Evolutionary conservation across 192 early-diverging fungal species (phyloP).

Genomic region (Coemansia sp.): DNA sequence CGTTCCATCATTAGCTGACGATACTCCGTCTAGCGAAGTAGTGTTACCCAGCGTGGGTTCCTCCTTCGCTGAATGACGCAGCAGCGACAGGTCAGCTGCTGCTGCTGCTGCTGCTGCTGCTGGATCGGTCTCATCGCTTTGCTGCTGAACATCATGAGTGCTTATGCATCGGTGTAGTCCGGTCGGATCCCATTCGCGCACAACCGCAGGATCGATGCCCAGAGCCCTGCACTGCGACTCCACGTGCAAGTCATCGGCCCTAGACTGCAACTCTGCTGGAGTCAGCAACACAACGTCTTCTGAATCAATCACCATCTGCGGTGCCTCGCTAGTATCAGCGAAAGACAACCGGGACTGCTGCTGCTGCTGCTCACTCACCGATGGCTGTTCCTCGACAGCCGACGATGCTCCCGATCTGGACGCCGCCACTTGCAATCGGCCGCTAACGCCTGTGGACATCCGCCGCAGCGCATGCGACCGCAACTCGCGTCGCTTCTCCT

Average conservation of each 20-base stretch:
- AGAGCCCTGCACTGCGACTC: slow-evolving; percentile 19
- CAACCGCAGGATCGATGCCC: slow-evolving; percentile 33
- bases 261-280: slow-evolving; percentile 13
- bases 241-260: slow-evolving; percentile 29
- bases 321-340: too few relatives aligned
- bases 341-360: neutral
- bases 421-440: neutral
- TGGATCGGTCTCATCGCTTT: neutral
- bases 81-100: too few relatives aligned
- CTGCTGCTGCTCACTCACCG: neutral
- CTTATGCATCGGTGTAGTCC: slow-evolving; percentile 23
- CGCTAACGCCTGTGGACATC: neutral
- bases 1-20: neutral
- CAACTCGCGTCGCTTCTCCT: slow-evolving; percentile 13
- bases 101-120: too few relatives aligned
- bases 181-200: slow-evolving; percentile 35
- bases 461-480: neutral
- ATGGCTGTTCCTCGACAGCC: neutral
- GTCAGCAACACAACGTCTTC: neutral
- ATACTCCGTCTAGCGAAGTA: neutral
- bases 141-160: neutral
- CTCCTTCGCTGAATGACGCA: too few relatives aligned
- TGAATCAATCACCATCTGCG: neutral
- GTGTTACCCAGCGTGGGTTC: too few relatives aligned
- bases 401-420: neutral